Conservation (phyloP, 352 stramenopile species). For the Globisporangium spinosum region DNA sequence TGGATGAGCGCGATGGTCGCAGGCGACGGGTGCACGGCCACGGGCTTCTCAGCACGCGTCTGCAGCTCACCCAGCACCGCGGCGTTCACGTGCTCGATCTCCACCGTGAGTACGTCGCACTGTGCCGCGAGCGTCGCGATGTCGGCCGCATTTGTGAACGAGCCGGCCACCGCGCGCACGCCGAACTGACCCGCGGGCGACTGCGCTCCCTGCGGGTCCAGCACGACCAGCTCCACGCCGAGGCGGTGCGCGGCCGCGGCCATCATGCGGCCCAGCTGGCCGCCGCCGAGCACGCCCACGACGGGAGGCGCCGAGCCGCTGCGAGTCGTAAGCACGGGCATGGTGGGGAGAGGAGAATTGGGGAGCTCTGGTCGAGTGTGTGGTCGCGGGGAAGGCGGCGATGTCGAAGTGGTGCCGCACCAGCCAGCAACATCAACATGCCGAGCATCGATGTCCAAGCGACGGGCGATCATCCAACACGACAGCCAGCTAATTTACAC, state of each 20-base stretch:
- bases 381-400: background rate
- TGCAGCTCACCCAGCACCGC: constrained; percentile 89
- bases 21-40: constrained; percentile 80
- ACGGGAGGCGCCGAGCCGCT: constrained; percentile 45
- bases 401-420: constrained; percentile 14
- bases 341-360: constrained; percentile 5
- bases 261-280: constrained; percentile 99
- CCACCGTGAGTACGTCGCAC: constrained; percentile 94
- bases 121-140: constrained; percentile 69
- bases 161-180: constrained; percentile 65
- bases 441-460: background rate
- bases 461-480: constrained; percentile 10
- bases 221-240: constrained; percentile 89
- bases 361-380: background rate
- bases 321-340: constrained; percentile 51
- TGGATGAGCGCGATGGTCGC: constrained; percentile 94
- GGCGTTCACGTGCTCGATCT: constrained; percentile 99
- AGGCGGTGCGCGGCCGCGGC: constrained; percentile 94
- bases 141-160: constrained; percentile 65
- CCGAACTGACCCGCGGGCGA: constrained; percentile 76
- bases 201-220: constrained; percentile 87
- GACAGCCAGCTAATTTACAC: background rate
- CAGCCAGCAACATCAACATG: constrained; percentile 17
- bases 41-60: constrained; percentile 18
- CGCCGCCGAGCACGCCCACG: constrained; percentile 93